Evolutionary conservation across 805 yeast species (phyloP).

Genomic region (Ogataea philodendri): DNA sequence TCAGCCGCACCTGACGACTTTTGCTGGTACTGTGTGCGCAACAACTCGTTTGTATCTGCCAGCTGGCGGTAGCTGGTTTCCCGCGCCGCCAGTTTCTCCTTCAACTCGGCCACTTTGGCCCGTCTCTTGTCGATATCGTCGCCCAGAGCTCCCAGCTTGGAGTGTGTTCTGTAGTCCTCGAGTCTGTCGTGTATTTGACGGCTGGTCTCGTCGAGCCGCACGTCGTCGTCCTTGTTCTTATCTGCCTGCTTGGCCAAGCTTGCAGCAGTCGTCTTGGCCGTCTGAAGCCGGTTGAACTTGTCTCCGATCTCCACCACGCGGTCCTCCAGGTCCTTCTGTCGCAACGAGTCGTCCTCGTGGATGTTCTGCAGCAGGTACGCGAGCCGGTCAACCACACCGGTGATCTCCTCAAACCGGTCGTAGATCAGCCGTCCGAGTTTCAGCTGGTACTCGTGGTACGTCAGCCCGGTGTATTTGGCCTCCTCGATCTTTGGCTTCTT

Average conservation of each 20-base stretch:
- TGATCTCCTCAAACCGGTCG: conserved; percentile 32
- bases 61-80: conserved; percentile 19
- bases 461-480: conserved; percentile 2
- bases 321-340: conserved; percentile 41
- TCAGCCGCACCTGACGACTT: conserved; percentile 49
- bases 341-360: conserved; percentile 38
- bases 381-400: conserved; percentile 25
- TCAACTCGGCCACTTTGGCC: conserved; percentile 8
- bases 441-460: conserved; percentile 33
- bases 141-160: conserved; percentile 7
- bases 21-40: conserved; percentile 44
- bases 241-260: conserved; percentile 32
- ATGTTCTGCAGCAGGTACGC: conserved; percentile 24
- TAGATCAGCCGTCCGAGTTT: conserved; percentile 38
- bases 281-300: conserved; percentile 38
- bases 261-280: conserved; percentile 32
- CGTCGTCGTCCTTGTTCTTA: conserved; percentile 33
- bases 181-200: conserved; percentile 6
- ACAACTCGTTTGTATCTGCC: conserved; percentile 25
- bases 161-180: conserved; percentile 9
- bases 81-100: conserved; percentile 10
- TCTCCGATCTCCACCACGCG: conserved; percentile 41
- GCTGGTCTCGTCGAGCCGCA: conserved; percentile 18
- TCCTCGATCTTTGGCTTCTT: conserved; percentile 26
- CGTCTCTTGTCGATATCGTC: conserved; percentile 11